A percentile compares a stretch with the other conserved stretches of the same genome.
phyloP scores from a whole-genome alignment of 495 filamentous ascomycete genomes.

The Evernia prunastri region DNA sequence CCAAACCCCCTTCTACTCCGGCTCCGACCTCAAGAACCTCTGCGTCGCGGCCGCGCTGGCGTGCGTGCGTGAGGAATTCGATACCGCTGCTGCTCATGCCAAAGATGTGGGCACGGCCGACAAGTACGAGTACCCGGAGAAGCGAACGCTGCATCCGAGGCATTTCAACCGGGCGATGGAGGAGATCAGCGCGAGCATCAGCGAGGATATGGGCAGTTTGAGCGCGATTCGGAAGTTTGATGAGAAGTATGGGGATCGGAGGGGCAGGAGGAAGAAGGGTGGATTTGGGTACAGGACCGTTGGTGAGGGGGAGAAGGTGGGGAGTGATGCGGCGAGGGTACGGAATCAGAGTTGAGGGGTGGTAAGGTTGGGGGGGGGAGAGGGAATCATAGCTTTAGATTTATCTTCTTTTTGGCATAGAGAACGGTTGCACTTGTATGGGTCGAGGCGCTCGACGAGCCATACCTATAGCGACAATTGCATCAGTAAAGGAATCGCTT shows the following conservation, averaged over 20 bases:
- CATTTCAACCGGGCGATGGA: constrained; percentile 84
- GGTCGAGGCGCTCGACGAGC: neutral
- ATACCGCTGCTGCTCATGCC: constrained; percentile 47
- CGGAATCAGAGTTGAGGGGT: constrained; percentile 27
- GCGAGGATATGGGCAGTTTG: constrained; percentile 86
- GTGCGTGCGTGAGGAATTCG: constrained; percentile 78
- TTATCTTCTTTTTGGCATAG: neutral
- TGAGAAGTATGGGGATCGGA: constrained; percentile 90
- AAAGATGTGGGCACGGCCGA: constrained; percentile 25
- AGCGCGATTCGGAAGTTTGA: constrained; percentile 90
- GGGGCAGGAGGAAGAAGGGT: constrained; percentile 58
- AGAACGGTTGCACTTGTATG: neutral
- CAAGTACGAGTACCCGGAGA: constrained; percentile 56
- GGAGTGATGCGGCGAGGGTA: constrained; percentile 32
- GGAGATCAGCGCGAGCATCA: constrained; percentile 89
- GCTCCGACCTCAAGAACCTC: constrained; percentile 92
- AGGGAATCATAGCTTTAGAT: no score
- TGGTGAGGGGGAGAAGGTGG: constrained; percentile 31
- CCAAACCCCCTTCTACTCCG: constrained; percentile 86
- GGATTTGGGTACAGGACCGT: constrained; percentile 59
- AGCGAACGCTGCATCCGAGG: constrained; percentile 53
- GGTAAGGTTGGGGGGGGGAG: neutral
- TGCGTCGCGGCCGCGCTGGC: constrained; percentile 84
- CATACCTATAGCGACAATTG: neutral
- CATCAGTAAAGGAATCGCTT: neutral